Percentiles rank a stretch among this genome's conserved stretches.
These are phyloP conservation scores for Plicaturopsis crispa DNA, from an alignment of 768 basidiomycete species.

Conservation along the genomic window DNA sequence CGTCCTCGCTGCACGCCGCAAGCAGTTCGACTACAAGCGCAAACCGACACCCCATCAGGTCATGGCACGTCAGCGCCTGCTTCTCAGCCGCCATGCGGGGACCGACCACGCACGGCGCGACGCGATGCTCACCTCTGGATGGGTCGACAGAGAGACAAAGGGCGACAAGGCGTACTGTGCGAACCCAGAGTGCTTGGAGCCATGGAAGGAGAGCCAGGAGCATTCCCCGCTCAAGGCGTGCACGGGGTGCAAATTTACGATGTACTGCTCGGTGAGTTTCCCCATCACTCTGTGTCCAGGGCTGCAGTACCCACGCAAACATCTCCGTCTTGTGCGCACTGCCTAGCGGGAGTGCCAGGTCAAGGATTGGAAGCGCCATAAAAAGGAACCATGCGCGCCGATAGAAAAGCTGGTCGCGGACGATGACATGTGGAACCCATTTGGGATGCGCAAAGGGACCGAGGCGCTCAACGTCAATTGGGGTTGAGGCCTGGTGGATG, in stretches of 20 bases:
- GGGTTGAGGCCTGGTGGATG: too few species aligned
- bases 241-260: conserved; percentile 5
- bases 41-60: conserved; percentile 5
- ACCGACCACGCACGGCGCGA: not conserved
- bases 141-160: conserved; percentile 1
- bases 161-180: conserved; percentile 10
- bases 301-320: not conserved
- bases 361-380: conserved; percentile 9
- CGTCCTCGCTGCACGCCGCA: conserved; percentile 4
- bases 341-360: conserved; percentile 5
- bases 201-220: conserved; percentile 2
- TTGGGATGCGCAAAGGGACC: conserved; percentile 9
- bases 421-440: conserved; percentile 7
- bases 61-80: not conserved
- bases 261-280: conserved; percentile 8
- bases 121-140: not conserved
- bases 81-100: not conserved
- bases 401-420: conserved; percentile 6
- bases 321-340: too few species aligned
- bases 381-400: conserved; percentile 9
- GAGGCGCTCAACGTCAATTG: conserved; percentile 5
- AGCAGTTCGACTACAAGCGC: conserved; percentile 2
- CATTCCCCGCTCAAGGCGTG: conserved; percentile 4
- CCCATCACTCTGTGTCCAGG: not conserved
- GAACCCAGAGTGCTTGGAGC: conserved; percentile 7